A percentile compares a stretch with the other conserved stretches of the same genome.
Conservation (phyloP, 352 stramenopile genomes). For the Hyaloperonospora arabidopsidis region DNA sequence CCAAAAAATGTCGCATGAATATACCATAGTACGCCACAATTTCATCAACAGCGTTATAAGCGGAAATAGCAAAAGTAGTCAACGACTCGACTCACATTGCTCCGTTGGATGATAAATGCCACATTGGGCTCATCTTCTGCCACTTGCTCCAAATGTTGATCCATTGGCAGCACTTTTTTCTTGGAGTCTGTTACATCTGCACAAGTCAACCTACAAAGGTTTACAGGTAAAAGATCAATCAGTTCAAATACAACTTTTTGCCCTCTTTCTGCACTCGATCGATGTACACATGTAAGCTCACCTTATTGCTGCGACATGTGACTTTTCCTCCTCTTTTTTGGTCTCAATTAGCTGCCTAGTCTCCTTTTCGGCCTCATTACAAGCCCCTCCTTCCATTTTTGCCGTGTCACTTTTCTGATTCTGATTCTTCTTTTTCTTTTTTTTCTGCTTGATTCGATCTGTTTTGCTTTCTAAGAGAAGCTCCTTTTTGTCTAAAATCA, state of each 20-base stretch:
- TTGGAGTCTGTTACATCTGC: slow-evolving; percentile 7
- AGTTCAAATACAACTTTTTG: not conserved
- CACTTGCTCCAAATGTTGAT: slow-evolving; percentile 58
- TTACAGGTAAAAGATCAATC: slow-evolving; percentile 3
- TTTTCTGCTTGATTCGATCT: slow-evolving; percentile 36
- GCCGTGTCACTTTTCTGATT: not conserved
- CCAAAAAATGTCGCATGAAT: too few species aligned
- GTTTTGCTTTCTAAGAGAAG: slow-evolving; percentile 46
- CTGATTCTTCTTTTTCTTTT: slow-evolving; percentile 21
- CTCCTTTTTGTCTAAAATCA: slow-evolving; percentile 60
- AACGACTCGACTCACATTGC: slow-evolving; percentile 41
- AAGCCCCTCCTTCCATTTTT: slow-evolving; percentile 1
- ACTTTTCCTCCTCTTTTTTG: not conserved
- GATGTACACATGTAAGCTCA: too few species aligned
- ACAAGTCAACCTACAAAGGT: slow-evolving; percentile 9
- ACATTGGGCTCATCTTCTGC: slow-evolving; percentile 66
- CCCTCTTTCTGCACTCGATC: not conserved
- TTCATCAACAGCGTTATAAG: too few species aligned
- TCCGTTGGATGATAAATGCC: slow-evolving; percentile 83
- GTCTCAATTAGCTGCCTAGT: slow-evolving; percentile 4
- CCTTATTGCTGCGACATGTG: too few species aligned
- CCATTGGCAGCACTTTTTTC: slow-evolving; percentile 43
- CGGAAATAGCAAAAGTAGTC: too few species aligned
- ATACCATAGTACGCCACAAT: too few species aligned
- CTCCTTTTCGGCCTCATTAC: slow-evolving; percentile 37